Conservation (phyloP, 78 protist species). For the Guillardia theta region DNA sequence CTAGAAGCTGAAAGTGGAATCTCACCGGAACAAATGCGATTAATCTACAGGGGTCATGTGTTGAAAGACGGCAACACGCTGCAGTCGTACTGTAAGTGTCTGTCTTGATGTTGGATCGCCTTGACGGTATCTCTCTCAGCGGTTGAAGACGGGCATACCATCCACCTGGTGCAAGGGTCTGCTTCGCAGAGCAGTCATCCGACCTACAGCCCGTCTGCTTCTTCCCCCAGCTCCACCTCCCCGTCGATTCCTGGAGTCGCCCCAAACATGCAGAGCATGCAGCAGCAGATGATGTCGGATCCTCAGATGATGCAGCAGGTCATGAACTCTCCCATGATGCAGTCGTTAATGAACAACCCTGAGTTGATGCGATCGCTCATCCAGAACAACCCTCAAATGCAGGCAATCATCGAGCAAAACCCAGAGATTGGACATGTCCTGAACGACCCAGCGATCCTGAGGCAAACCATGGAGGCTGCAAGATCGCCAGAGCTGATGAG, state of each 20-base stretch:
- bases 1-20: background rate
- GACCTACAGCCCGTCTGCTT: background rate
- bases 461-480: conserved; percentile 70
- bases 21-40: conserved; percentile 78
- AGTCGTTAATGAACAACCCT: conserved; percentile 58
- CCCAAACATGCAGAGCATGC: background rate
- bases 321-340: conserved; percentile 73
- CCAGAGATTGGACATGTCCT: conserved; percentile 84
- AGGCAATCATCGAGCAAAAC: conserved; percentile 72
- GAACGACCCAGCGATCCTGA: conserved; percentile 69
- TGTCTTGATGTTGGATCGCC: background rate
- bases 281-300: conserved; percentile 48
- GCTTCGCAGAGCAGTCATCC: too few relatives aligned
- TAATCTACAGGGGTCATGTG: conserved; percentile 82
- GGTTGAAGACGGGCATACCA: conserved; percentile 71
- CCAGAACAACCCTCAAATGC: conserved; percentile 76
- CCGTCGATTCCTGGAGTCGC: background rate
- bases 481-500: conserved; percentile 85
- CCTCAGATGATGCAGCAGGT: conserved; percentile 68
- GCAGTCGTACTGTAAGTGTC: conserved; percentile 53
- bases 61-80: conserved; percentile 79
- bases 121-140: background rate
- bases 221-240: conserved; percentile 50
- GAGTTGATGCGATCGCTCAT: background rate
- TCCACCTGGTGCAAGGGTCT: conserved; percentile 75